phyloP scores from a whole-genome alignment of 2,329 filamentous ascomycete genomes.

The Microsporum audouinii region DNA sequence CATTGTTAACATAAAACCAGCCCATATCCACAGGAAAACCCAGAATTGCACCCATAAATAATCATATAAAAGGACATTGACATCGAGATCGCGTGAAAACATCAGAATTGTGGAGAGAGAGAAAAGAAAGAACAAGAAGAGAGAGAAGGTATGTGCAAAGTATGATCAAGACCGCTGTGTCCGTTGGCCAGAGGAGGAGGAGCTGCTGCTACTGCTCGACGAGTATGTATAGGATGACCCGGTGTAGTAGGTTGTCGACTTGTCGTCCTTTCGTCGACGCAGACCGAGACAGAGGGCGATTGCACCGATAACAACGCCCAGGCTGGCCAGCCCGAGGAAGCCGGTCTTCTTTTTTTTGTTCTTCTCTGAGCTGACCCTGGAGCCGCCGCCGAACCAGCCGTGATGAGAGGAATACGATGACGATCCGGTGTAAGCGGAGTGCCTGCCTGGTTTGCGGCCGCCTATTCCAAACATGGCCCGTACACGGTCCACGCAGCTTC shows the following conservation, averaged over 20 bases:
- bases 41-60: not conserved
- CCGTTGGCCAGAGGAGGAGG: conserved; percentile 11
- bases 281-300: conserved; percentile 37
- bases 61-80: not conserved
- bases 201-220: conserved; percentile 27
- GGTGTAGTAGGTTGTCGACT: conserved; percentile 26
- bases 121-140: not conserved
- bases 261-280: conserved; percentile 30
- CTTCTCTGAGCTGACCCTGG: conserved; percentile 23
- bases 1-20: not conserved
- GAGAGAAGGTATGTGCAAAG: not conserved
- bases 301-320: conserved; percentile 34
- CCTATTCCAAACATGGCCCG: conserved; percentile 34
- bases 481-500: conserved; percentile 30
- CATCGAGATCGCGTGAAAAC: not conserved
- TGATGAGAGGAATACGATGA: conserved; percentile 23
- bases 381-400: conserved; percentile 15
- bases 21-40: not conserved
- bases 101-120: not conserved
- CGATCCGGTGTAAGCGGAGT: conserved; percentile 24
- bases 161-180: not conserved
- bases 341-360: conserved; percentile 28
- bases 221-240: conserved; percentile 4
- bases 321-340: conserved; percentile 26
- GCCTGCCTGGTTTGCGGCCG: conserved; percentile 22